Base-by-base conservation (phyloP, 2,329 filamentous ascomycete genomes). In the Colletotrichum sp. region DNA sequence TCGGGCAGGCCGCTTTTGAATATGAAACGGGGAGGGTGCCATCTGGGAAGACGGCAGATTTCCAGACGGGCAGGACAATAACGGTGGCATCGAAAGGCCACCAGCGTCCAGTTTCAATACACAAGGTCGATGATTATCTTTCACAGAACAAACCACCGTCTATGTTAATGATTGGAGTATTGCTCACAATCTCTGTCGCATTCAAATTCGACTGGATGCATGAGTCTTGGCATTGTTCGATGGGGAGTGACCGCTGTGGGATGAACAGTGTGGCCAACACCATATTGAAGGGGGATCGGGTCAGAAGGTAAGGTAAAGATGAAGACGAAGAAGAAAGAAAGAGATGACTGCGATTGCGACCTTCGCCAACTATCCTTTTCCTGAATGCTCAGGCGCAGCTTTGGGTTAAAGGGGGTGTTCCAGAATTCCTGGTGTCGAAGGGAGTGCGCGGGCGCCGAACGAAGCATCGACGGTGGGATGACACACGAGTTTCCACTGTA, bases 321-420 rank as follows among this genome's bases (percentile, higher is more conserved):
- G n/a, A 52, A 49, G n/a, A 49, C 0, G 44, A 49, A 21, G 44
- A 21, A 21, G 44, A 21, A 52, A 21, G n/a, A 0, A 52, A 52
- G 12, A 21, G 18, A n/a, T 0, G 39, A 49, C 0, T 12, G n/a
- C n/a, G 10, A 21, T 8, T 52, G n/a, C n/a, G n/a, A 21, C 3
- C n/a, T 21, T 13, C 44, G 44, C 9, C 1, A 49, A 49, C n/a
- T 18, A 5, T n/a, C n/a, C 44, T 21, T 21, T 52, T 5, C n/a
- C 44, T 9, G 6, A 13, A 52, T 13, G n/a, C 44, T 1, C 44
- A 12, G n/a, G 10, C 44, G n/a, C 8, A 13, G n/a, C n/a, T 52
- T 2, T 21, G 44, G n/a, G 44, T 13, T 21, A 13, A 52, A 13
- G 44, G n/a, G 10, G n/a, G 44, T 2, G 4, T 21, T 49, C 10